Percentiles rank a stretch among this genome's conserved stretches.
Conservation (phyloP, 768 basidiomycete species). For the Piloderma croceum region DNA sequence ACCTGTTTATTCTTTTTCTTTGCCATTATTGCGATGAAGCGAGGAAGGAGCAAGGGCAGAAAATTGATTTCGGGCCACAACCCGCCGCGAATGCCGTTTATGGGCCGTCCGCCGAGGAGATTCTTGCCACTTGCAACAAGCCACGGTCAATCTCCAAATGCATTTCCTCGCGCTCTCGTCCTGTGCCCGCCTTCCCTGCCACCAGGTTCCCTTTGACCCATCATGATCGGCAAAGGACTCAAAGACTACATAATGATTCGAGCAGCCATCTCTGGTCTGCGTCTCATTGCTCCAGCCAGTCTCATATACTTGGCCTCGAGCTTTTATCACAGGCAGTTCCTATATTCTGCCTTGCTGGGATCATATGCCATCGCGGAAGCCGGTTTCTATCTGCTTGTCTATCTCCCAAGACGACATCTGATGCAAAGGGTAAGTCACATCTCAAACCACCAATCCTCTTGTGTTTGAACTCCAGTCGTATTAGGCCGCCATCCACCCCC, state of each 20-base stretch:
- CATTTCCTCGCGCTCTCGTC: neutral
- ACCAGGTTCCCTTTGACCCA: neutral
- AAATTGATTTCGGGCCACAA: neutral
- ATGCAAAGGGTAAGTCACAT: conserved; percentile 43
- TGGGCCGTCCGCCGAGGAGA: neutral
- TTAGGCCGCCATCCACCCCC: conserved; percentile 35
- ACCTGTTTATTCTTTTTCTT: conserved; percentile 55
- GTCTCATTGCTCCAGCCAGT: conserved; percentile 46
- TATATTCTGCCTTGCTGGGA: conserved; percentile 23
- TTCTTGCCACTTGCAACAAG: neutral
- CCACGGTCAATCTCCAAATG: neutral
- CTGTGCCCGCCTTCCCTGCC: neutral
- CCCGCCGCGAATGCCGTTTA: neutral
- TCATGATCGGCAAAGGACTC: conserved; percentile 45
- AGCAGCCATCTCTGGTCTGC: conserved; percentile 38
- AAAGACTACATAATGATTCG: conserved; percentile 53
- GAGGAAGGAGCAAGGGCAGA: neutral
- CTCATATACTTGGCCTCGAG: conserved; percentile 30
- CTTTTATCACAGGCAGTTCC: conserved; percentile 19
- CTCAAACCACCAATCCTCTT: neutral
- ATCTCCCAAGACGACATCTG: conserved; percentile 38
- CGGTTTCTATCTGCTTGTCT: conserved; percentile 44
- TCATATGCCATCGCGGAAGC: conserved; percentile 37
- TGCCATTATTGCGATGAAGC: conserved; percentile 30
- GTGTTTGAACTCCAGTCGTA: neutral